Evolutionary conservation across 2,329 filamentous ascomycete species (phyloP), one percentile per base, ranked within the genome.

Genomic region (Fusarium anguioides): DNA sequence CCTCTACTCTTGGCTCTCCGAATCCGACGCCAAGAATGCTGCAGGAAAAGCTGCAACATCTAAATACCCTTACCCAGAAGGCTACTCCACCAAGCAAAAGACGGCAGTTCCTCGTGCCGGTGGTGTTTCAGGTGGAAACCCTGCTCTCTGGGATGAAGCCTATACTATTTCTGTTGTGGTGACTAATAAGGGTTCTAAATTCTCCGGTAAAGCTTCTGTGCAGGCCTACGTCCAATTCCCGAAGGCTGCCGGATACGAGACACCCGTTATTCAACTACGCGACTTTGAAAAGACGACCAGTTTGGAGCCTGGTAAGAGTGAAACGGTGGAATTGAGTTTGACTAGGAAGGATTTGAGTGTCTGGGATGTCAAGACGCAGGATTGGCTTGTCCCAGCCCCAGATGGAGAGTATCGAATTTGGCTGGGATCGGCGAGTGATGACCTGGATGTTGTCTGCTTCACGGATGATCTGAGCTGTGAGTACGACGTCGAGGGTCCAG

Each of bases 281-380:
- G 90, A 90, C 27, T 94, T 94, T 73, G 88, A 90, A 64, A 93
- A 94, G 80, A 80, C 91, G 4, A 53, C 62, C 14, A 75, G 79
- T 24, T 76, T 93, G 17, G 79, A 82, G 6, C 81, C 83, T 0
- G 87, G 86, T 0, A 81, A 87, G 72, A 83, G 77, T 5, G 76
- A 77, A 56, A 82, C 78, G 0, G 84, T 93, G 0, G 81, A 82
- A 20, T 82, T 93, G 69, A 78, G 80, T 1, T 69, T 93, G 55
- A 91, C 85, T 8, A 84, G 91, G 56, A 86, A 89, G 70, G 91
- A 93, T 73, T 56, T 93, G 54, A 92, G 90, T 67, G 89, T 91
- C 42, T 93, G 91, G 91, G 89, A 91, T 73, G 84, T 87, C 0
- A 76, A 80, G 8, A 75, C 79, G 37, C 90, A 92, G 79, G 92